phyloP scores from a whole-genome alignment of 169 alveolate genomes.

The Eimeria brunetti region DNA sequence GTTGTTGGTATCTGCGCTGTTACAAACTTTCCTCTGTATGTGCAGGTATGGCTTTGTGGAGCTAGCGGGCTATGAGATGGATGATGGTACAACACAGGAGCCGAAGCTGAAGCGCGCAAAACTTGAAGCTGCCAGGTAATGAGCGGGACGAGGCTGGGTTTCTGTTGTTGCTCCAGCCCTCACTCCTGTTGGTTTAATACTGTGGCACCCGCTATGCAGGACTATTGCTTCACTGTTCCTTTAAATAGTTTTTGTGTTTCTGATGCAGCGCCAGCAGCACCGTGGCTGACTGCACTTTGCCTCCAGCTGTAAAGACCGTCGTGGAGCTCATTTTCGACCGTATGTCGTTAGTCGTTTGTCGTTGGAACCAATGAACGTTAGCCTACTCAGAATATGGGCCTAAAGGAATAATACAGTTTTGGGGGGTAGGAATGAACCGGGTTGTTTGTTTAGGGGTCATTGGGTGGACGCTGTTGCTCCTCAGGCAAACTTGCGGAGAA shows the following conservation, averaged over 20 bases:
- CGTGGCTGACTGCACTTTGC: conserved; percentile 61
- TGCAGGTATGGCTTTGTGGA: conserved; percentile 63
- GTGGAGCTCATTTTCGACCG: conserved; percentile 71
- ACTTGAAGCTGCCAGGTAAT: conserved; percentile 61
- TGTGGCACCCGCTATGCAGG: background rate
- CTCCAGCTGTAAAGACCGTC: conserved; percentile 56
- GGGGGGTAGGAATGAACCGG: background rate
- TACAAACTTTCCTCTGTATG: background rate
- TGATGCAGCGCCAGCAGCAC: conserved; percentile 64
- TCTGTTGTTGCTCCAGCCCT: background rate
- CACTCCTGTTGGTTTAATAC: background rate
- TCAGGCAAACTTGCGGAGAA: conserved; percentile 68
- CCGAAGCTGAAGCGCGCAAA: conserved; percentile 40
- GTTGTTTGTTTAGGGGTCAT: background rate
- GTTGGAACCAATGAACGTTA: background rate
- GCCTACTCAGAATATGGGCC: no score
- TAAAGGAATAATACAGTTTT: background rate
- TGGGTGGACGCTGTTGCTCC: background rate
- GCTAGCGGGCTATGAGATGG: conserved; percentile 56
- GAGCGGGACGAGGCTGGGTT: background rate
- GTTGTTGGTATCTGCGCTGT: background rate
- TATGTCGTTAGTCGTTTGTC: background rate
- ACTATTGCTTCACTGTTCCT: background rate
- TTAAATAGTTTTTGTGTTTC: background rate
- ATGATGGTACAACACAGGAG: conserved; percentile 25